Evolutionary conservation across 2,329 filamentous ascomycete genomes (phyloP), one percentile per base, ranked within the genome.

Genomic region (Escovopsis sp.): DNA sequence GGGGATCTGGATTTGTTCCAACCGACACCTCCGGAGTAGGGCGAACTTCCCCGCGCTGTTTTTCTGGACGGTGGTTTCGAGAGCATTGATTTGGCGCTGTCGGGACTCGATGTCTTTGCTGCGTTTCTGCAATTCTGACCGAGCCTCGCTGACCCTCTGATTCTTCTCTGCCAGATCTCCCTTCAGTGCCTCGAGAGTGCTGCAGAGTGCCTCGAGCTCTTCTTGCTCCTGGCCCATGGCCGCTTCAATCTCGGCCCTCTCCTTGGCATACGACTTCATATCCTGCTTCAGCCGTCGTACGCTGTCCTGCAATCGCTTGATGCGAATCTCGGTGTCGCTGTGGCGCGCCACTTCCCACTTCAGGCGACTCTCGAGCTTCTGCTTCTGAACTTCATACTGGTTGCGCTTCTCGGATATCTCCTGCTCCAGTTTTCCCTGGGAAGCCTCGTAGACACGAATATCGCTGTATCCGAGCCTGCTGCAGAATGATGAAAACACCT

Each of bases 401-500:
- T 84, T 79, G 48, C 85, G 85, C 67, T 88, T 88, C 61, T 91
- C 80, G 1, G 81, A 80, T 37, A 85, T 84, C 58, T 96, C 86
- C 59, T 94, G 85, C 60, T 96, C 88, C 39, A 94, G 68, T 36
- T 83, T 87, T 39, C 91, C 89, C 62, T 96, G 91, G 51, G 93
- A 88, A 26, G 82, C 82, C 58, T 96, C 87, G 55, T 96, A 98
- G 45, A 86, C 84, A 45, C 89, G 84, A 49, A 98, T 93, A 54
- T 93, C 82, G 45, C 76, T 72, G 59, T 94, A 96, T 1, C 88
- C 86, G 18, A 95, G 76, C 43, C 84, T 77, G 52, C 78, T 75
- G 65, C 91, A 98, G 65, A 98, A 98, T 35, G 71, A 70, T 19
- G 72, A 71, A 60, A 95, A 98, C 28, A 98, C 73, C 52, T 87